Evolutionary conservation across 2,329 filamentous ascomycete species (phyloP).

Genomic region (Penicillium palitans): DNA sequence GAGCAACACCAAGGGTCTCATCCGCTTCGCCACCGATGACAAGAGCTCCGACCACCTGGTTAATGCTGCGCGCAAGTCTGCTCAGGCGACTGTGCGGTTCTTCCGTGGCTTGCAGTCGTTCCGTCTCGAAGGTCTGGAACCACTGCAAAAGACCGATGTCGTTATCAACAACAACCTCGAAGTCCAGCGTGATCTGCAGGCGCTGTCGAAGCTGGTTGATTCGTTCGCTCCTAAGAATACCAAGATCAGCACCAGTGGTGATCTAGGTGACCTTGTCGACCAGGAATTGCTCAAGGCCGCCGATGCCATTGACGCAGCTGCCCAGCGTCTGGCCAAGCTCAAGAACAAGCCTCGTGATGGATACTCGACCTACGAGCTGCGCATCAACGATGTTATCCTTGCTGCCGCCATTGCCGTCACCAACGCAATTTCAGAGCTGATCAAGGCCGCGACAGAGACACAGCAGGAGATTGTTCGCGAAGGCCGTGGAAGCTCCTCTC

Average conservation of each 20-base stretch:
- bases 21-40: slow-evolving; percentile 88
- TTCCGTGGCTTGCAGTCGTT: slow-evolving; percentile 94
- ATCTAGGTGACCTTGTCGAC: slow-evolving; percentile 91
- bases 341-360: slow-evolving; percentile 95
- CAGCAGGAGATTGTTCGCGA: slow-evolving; percentile 97
- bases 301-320: slow-evolving; percentile 90
- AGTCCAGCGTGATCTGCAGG: slow-evolving; percentile 89
- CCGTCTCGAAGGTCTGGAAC: slow-evolving; percentile 84
- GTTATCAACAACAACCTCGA: slow-evolving; percentile 98
- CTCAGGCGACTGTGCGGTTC: slow-evolving; percentile 85
- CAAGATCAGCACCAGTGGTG: slow-evolving; percentile 76
- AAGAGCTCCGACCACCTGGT: slow-evolving; percentile 88
- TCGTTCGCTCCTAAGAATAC: slow-evolving; percentile 83
- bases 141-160: slow-evolving; percentile 90
- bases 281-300: slow-evolving; percentile 89
- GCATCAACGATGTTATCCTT: slow-evolving; percentile 92
- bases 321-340: slow-evolving; percentile 83
- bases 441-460: slow-evolving; percentile 88
- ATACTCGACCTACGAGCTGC: slow-evolving; percentile 93
- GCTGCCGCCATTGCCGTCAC: slow-evolving; percentile 92
- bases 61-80: slow-evolving; percentile 78
- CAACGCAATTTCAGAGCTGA: slow-evolving; percentile 87
- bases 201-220: slow-evolving; percentile 89
- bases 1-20: slow-evolving; percentile 94
- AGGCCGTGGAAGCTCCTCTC: slow-evolving; percentile 80